Conservation (phyloP, 495 filamentous ascomycete genomes). For the Talaromyces wortmannii region DNA sequence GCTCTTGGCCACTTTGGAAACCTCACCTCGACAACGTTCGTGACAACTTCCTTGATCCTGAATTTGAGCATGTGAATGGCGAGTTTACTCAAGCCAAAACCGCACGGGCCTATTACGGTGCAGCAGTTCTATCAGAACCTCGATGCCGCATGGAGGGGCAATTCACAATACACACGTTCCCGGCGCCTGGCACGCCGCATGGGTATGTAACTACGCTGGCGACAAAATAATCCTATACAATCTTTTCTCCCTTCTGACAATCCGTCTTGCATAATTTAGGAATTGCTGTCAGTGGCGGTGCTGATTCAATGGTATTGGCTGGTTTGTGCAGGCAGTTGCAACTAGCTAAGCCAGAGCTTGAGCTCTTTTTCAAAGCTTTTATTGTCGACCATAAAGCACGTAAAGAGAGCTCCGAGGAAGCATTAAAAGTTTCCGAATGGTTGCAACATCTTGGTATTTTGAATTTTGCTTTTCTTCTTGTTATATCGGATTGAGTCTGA, state of each 20-base stretch:
- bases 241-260: neutral
- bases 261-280: slow-evolving; percentile 34
- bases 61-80: neutral
- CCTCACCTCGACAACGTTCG: neutral
- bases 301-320: slow-evolving; percentile 94
- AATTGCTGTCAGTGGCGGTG: slow-evolving; percentile 84
- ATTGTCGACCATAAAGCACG: slow-evolving; percentile 77
- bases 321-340: slow-evolving; percentile 54
- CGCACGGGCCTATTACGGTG: neutral
- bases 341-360: slow-evolving; percentile 10
- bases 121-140: slow-evolving; percentile 3
- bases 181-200: slow-evolving; percentile 9
- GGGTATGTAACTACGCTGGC: slow-evolving; percentile 3
- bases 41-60: neutral
- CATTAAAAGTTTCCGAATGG: slow-evolving; percentile 46
- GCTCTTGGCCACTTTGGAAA: neutral
- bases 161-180: neutral
- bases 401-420: slow-evolving; percentile 61
- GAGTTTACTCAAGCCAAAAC: neutral
- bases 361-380: slow-evolving; percentile 48
- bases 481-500: neutral
- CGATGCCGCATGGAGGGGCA: slow-evolving; percentile 2
- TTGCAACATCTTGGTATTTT: slow-evolving; percentile 34
- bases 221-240: neutral
- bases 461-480: neutral